Conservation (phyloP, 2,329 filamentous ascomycete species). For the Fusarium redolens region DNA sequence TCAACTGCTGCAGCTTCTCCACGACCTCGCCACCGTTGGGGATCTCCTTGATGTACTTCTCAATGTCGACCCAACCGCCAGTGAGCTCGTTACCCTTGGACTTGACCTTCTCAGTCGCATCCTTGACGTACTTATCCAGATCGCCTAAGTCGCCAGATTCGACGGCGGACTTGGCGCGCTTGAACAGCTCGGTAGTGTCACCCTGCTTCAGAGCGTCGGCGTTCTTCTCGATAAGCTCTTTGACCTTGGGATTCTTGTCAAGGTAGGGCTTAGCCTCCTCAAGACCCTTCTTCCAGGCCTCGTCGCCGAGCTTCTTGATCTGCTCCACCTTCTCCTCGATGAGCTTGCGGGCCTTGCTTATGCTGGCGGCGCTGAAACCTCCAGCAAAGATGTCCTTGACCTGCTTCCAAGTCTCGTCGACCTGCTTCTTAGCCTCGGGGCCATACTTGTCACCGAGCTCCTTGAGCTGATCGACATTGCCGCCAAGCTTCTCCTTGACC, state of each 20-base stretch:
- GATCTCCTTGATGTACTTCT: constrained; percentile 73
- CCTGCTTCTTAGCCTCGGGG: constrained; percentile 80
- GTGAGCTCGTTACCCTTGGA: constrained; percentile 55
- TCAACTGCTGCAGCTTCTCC: constrained; percentile 72
- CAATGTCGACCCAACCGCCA: constrained; percentile 60
- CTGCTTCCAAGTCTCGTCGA: constrained; percentile 77
- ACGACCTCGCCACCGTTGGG: constrained; percentile 73
- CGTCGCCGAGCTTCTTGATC: constrained; percentile 74
- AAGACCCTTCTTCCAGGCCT: constrained; percentile 77
- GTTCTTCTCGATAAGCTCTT: constrained; percentile 78
- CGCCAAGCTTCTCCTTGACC: constrained; percentile 77
- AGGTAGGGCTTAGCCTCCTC: constrained; percentile 78
- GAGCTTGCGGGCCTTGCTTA: constrained; percentile 69
- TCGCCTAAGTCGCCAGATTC: constrained; percentile 69
- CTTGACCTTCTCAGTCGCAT: constrained; percentile 55
- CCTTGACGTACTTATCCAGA: constrained; percentile 51
- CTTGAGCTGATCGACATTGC: constrained; percentile 75
- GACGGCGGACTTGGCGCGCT: constrained; percentile 69
- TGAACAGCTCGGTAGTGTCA: constrained; percentile 71
- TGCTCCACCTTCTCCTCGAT: constrained; percentile 77
- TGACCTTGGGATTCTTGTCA: constrained; percentile 81
- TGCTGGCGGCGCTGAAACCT: constrained; percentile 65
- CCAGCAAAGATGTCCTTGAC: constrained; percentile 71
- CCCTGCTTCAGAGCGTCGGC: constrained; percentile 74
- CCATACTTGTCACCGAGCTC: constrained; percentile 76